These are phyloP conservation scores for Endotrypanum monterogeii DNA, from an alignment of 208 protist genomes.

Conservation along the genomic window DNA sequence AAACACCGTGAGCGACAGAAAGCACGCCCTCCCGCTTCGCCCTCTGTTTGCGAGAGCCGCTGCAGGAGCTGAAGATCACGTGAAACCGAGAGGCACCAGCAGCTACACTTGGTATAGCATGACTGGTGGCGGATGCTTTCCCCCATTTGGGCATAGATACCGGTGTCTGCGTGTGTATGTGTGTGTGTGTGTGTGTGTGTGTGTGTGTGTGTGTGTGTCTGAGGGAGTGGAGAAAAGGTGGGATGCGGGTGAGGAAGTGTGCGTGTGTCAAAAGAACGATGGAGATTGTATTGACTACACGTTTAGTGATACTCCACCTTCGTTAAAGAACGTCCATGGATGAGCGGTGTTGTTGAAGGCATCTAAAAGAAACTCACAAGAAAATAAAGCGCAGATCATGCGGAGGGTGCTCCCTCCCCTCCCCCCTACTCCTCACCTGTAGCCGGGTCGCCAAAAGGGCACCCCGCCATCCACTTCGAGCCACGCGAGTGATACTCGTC, in stretches of 20 bases:
- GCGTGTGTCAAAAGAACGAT: no score
- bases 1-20: constrained; percentile 43
- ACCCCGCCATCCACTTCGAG: neutral
- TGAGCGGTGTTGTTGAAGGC: neutral
- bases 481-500: neutral
- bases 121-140: neutral
- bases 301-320: neutral
- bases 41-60: constrained; percentile 46
- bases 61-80: constrained; percentile 46
- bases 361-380: neutral
- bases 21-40: constrained; percentile 51
- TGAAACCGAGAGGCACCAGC: constrained; percentile 51
- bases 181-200: constrained; percentile 8
- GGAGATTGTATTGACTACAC: no score
- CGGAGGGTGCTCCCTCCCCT: no score
- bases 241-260: neutral
- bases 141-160: neutral
- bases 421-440: no score
- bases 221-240: neutral
- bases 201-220: neutral
- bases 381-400: no score
- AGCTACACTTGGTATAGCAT: neutral
- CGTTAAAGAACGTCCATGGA: neutral
- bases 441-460: neutral
- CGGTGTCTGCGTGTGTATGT: neutral